Evolutionary conservation across 768 basidiomycete species (phyloP), one percentile per base, ranked within the genome.

Genomic region (Mycena kentingensis): DNA sequence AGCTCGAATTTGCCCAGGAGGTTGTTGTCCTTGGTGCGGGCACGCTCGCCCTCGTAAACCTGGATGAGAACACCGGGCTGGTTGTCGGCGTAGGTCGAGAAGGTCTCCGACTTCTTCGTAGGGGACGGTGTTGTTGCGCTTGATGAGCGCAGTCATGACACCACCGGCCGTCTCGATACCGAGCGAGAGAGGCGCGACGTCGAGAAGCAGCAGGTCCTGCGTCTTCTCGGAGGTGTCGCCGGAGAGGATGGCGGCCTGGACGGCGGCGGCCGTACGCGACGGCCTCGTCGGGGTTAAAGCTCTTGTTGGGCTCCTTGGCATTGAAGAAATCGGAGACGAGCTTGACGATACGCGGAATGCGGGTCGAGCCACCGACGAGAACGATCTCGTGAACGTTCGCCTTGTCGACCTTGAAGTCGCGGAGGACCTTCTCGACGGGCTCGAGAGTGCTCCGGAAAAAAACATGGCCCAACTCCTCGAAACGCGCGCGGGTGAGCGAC

Each of bases 171-270:
- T 78, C 67, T 78, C 49, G 49, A 48, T 37, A 34, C 46, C 46
- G 24, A 47, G 46, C 8, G 46, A 46, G 31, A 46, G n/a, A 29
- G 46, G 42, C 22, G 46, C 76, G 66, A 79, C 77, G 73, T 73
- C 73, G 58, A 63, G 58, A 18, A 66, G 70, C 34, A 68, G 63
- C 54, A 65, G 73, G 63, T 76, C 75, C 35, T 48, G 34, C 46
- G 76, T 79, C 73, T 78, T 78, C 68, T 79, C 77, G 25, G 75
- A 77, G 43, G 75, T 75, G 69, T 79, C 77, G 4, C 47, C 47
- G 25, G 32, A 49, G 22, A 49, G 47, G 18, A 49, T 36, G 36
- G 47, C 47, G 5, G 47, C 46, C 18, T 46, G 35, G 31, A 49
- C 36, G 8, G 47, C 34, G 3, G 32, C 47, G 18, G 16, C 34